Conservation (phyloP, 2,329 filamentous ascomycete species). For the Sporothrix dimorphospora region DNA sequence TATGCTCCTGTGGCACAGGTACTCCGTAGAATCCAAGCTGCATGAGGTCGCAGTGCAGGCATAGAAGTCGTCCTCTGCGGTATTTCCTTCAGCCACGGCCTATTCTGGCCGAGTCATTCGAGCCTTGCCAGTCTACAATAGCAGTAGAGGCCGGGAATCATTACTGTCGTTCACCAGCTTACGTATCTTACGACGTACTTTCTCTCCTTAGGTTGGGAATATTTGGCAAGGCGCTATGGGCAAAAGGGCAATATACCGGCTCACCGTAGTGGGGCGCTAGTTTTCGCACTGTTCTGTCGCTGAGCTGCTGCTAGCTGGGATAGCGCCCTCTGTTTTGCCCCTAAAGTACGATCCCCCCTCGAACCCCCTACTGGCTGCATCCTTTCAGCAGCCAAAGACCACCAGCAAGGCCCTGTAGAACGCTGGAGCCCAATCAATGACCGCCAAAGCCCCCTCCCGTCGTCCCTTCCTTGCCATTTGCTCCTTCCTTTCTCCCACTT, state of each 20-base stretch:
- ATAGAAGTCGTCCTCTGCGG: too few species aligned
- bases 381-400: not conserved
- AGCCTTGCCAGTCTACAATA: not conserved
- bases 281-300: not conserved
- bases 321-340: not conserved
- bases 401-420: not conserved
- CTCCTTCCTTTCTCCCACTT: slow-evolving; percentile 26
- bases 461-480: slow-evolving; percentile 15
- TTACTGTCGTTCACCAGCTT: too few species aligned
- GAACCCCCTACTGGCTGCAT: not conserved
- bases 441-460: not conserved
- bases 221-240: not conserved
- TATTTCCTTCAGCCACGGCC: not conserved
- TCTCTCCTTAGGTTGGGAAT: too few species aligned
- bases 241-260: not conserved
- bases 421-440: not conserved
- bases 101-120: not conserved
- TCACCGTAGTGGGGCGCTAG: not conserved
- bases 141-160: too few species aligned
- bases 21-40: too few species aligned
- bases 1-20: too few species aligned
- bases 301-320: not conserved
- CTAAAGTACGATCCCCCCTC: not conserved
- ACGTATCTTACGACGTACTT: too few species aligned
- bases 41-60: too few species aligned